A percentile compares a stretch with the other conserved stretches of the same genome.
phyloP scores from a whole-genome alignment of 352 stramenopile species.

The Thraustotheca clavata region DNA sequence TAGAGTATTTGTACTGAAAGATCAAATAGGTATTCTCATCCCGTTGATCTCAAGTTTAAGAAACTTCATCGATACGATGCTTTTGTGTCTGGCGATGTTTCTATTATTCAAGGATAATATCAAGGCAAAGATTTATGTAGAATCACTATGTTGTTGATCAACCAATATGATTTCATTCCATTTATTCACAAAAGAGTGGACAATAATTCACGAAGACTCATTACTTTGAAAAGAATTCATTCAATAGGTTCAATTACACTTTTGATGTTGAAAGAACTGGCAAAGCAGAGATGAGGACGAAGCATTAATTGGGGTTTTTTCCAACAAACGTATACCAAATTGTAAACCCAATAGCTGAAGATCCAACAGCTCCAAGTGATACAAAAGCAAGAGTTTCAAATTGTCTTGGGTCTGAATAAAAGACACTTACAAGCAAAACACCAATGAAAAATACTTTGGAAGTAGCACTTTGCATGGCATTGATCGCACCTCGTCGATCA shows the following conservation, averaged over 20 bases:
- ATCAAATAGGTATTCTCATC: constrained; percentile 36
- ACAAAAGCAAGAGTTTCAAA: constrained; percentile 51
- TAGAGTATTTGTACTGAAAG: neutral
- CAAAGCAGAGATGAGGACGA: no score
- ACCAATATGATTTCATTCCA: no score
- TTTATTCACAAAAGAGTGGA: no score
- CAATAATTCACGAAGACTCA: no score
- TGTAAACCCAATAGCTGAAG: constrained; percentile 41
- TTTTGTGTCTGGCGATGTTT: constrained; percentile 64
- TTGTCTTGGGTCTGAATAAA: constrained; percentile 42
- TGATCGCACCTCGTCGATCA: constrained; percentile 41
- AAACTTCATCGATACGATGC: constrained; percentile 59
- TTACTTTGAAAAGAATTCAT: no score
- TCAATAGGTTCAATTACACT: no score
- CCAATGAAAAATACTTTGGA: constrained; percentile 59
- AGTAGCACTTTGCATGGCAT: constrained; percentile 53
- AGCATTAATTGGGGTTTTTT: no score
- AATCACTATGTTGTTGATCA: no score
- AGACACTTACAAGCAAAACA: constrained; percentile 38
- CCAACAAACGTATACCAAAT: constrained; percentile 43
- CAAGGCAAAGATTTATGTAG: no score
- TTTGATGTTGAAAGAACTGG: no score
- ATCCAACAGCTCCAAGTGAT: constrained; percentile 36
- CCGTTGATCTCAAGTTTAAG: constrained; percentile 65
- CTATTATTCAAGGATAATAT: constrained; percentile 39